Conservation (phyloP, 352 stramenopile species). For the Phytophthora europaea region DNA sequence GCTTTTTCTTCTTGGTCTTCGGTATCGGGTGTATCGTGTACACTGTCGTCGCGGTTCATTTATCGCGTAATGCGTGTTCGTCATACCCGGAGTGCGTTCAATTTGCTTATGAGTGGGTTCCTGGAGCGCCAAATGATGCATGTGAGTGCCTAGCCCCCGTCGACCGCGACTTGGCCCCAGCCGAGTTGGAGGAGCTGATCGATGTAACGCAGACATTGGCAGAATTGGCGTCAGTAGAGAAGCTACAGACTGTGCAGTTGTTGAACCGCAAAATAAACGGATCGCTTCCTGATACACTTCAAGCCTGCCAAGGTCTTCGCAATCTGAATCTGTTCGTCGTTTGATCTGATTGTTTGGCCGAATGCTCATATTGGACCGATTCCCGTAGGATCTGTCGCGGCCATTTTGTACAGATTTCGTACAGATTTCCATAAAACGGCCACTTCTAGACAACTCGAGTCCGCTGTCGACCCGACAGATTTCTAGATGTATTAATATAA, state of each 20-base stretch:
- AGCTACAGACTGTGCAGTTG: constrained; percentile 37
- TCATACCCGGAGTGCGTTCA: constrained; percentile 25
- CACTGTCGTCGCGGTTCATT: constrained; percentile 23
- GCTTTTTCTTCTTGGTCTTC: constrained; percentile 38
- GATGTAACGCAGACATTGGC: constrained; percentile 31
- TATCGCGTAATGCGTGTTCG: constrained; percentile 14
- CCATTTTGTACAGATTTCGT: no score
- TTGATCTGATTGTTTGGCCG: not conserved
- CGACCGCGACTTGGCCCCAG: constrained; percentile 40
- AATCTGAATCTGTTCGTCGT: constrained; percentile 19
- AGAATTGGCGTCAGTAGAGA: constrained; percentile 27
- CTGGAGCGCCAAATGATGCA: constrained; percentile 6
- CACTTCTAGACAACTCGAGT: no score
- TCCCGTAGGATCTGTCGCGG: no score
- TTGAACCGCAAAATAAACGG: constrained; percentile 42
- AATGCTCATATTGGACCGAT: not conserved
- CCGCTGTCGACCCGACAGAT: no score
- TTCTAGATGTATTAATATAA: no score
- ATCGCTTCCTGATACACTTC: constrained; percentile 34
- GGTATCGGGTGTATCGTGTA: constrained; percentile 35
- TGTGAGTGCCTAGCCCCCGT: constrained; percentile 41
- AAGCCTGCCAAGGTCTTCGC: constrained; percentile 26
- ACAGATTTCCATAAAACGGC: no score
- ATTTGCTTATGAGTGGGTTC: constrained; percentile 20
- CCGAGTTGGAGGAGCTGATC: constrained; percentile 10